Evolutionary conservation across 345 rosid genomes (phyloP), one percentile per base, ranked within the genome.

Genomic region (Trapa incisa): DNA sequence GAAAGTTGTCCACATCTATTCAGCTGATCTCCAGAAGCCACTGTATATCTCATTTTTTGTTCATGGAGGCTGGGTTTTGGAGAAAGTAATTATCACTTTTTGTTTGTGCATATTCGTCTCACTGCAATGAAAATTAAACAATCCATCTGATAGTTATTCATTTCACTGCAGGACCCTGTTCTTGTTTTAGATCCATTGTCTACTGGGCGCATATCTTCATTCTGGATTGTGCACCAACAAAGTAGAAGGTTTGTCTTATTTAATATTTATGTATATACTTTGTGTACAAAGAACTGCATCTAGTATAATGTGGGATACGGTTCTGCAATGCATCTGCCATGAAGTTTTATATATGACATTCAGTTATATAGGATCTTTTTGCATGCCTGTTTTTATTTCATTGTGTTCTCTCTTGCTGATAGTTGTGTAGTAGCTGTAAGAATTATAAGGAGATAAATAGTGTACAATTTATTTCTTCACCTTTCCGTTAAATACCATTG

Each of bases 161-260:
- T 69, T 66, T 33, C n/a, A 47, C 73, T 77, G 81, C 83, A 94
- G 99, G 95, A 85, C 70, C 95, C 87, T 45, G 74, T 85, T 75
- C 88, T 80, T 80, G 77, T 94, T 74, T 78, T 89, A 74, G 96
- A 94, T 85, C 82, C 86, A 68, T 81, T 84, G 74, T 86, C 95
- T 37, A 79, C 75, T 79, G 88, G 75, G 61, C 87, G 80, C 67
- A 75, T 83, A 58, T 85, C 97, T 73, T 91, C 96, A 14, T 91
- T 94, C 75, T 94, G 99, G 99, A 89, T 94, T 81, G 72, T 87
- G 80, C 91, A 94, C 84, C 93, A 84, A 77, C 91, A 80, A 82
- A 91, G 86, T 81, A 91, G 82, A 85, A 94, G 99, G 99, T 94
- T 53, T 66, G 82, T 54, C 16, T 32, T 71, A 62, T 17, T 64